Evolutionary conservation across 129 eudicot genomes (phyloP), one percentile per base, ranked within the genome.

Genomic region (Escallonia rubra): DNA sequence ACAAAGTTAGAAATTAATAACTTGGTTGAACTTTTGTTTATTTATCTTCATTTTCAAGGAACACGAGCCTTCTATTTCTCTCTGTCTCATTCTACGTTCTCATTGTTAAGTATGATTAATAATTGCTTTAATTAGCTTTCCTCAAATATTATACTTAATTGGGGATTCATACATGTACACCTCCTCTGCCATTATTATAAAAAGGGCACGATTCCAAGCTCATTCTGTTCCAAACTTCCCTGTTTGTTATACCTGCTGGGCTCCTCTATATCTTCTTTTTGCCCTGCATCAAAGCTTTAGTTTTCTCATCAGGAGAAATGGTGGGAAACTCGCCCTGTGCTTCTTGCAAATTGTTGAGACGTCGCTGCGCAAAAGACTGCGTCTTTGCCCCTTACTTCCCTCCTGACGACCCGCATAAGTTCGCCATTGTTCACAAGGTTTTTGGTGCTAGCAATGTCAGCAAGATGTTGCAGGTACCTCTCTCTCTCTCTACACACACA

Each of bases 361-460:
- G 98, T 8, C 87, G 98, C 0, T 92, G 98, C 57, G 91, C 96
- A 1, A 88, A 86, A 67, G 98, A 92, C 72, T 92, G 98, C 82
- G 59, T 88, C 14, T 92, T 92, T 57, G 95, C 98, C 41, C 98
- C 98, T 65, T 88, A 92, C 43, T 92, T 92, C 66, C 98, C 96
- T 71, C 95, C 98, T 10, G 96, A 92, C 71, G 98, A 92, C 50
- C 98, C 98, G 75, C 98, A 92, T 39, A 88, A 90, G 83, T 92
- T 91, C 59, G 97, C 97, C 74, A 88, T 91, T 70, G 97, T 91
- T 80, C 98, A 88, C 63, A 91, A 91, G 79, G 96, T 92, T 62
- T 92, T 92, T 57, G 98, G 96, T 73, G 98, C 98, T 57, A 92
- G 98, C 76, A 89, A 93, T 76, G 90, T 93, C 61, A 86, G 96